Evolutionary conservation across 192 early-diverging fungal species (phyloP).

Genomic region (Diversispora epigaea): DNA sequence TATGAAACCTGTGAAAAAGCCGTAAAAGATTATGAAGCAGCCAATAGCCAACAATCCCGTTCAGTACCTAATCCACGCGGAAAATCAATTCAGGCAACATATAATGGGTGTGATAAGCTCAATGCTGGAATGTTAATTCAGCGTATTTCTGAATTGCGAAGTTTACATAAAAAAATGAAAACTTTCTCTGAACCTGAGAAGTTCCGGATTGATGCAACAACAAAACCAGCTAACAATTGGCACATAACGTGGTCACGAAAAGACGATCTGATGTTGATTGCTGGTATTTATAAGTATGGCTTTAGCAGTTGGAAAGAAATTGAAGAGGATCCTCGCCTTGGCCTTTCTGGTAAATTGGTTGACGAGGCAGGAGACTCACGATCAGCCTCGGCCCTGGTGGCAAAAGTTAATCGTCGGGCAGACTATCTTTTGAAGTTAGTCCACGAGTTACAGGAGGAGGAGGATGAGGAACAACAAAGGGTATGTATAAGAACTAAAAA

Average conservation of each 20-base stretch:
- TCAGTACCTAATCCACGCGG: constrained; percentile 38
- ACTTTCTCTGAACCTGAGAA: constrained; percentile 52
- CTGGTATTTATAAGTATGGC: constrained; percentile 92
- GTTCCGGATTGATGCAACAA: constrained; percentile 76
- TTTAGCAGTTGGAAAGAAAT: constrained; percentile 91
- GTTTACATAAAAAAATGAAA: constrained; percentile 63
- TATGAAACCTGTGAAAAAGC: constrained; percentile 51
- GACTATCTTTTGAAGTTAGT: constrained; percentile 88
- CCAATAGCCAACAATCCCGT: constrained; percentile 23
- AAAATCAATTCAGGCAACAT: constrained; percentile 77
- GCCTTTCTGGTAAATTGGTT: constrained; percentile 85
- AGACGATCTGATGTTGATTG: constrained; percentile 95
- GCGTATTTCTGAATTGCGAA: constrained; percentile 70
- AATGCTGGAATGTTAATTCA: constrained; percentile 83
- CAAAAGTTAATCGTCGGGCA: constrained; percentile 74
- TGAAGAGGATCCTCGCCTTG: constrained; percentile 74
- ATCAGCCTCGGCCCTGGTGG: constrained; percentile 48
- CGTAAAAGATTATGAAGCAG: constrained; percentile 38
- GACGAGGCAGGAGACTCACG: constrained; percentile 46
- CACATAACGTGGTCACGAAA: constrained; percentile 79
- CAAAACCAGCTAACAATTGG: constrained; percentile 89
- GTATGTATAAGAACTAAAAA: background rate
- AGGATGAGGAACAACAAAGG: constrained; percentile 32
- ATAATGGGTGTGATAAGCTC: constrained; percentile 74
- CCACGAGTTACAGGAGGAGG: constrained; percentile 64